Percentiles rank a stretch among this genome's conserved stretches.
phyloP scores from a whole-genome alignment of 306 rosid species.

The Pueraria montana region DNA sequence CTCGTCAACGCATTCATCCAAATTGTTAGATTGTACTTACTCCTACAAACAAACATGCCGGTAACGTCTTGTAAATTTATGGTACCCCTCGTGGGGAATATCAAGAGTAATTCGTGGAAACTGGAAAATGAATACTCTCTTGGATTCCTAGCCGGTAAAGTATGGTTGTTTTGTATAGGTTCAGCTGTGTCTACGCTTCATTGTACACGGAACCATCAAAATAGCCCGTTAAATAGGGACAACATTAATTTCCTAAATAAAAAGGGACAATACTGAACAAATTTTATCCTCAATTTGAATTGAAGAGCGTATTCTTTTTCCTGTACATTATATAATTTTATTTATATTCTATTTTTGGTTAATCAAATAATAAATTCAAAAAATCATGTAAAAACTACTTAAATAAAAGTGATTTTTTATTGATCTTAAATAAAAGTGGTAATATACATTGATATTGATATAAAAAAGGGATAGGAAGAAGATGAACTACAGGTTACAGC shows the following conservation, averaged over 20 bases:
- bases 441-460: neutral
- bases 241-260: neutral
- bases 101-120: neutral
- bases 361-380: neutral
- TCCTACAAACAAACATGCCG: too few relatives aligned
- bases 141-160: neutral
- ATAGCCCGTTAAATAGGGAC: neutral
- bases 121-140: neutral
- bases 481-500: neutral
- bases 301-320: too few relatives aligned
- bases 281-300: neutral
- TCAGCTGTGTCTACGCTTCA: constrained; percentile 21
- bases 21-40: too few relatives aligned
- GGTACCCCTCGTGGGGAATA: neutral
- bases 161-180: neutral
- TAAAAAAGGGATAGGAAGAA: neutral
- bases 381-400: neutral
- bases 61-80: too few relatives aligned
- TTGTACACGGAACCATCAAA: neutral
- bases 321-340: neutral
- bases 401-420: too few relatives aligned
- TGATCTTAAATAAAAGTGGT: neutral
- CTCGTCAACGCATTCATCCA: too few relatives aligned
- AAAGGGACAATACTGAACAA: neutral
- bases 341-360: neutral